Evolutionary conservation across 768 basidiomycete species (phyloP).

Genomic region (Mycena vulgaris): DNA sequence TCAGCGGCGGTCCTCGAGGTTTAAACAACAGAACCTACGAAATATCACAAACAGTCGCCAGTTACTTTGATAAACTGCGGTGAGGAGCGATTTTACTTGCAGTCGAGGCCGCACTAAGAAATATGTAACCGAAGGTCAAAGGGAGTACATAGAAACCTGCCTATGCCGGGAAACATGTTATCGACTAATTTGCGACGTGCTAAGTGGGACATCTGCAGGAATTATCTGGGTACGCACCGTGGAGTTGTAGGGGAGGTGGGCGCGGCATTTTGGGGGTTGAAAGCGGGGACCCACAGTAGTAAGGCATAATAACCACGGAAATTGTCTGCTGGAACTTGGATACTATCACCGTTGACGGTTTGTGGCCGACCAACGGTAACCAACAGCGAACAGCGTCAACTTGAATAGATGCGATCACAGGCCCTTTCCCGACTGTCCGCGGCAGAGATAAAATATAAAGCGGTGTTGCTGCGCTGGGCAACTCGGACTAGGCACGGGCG

Average conservation of each 20-base stretch:
- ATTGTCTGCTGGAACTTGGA: constrained; percentile 13
- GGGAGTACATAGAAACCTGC: background rate
- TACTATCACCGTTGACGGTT: constrained; percentile 8
- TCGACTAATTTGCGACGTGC: constrained; percentile 44
- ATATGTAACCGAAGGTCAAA: background rate
- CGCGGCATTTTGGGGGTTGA: constrained; percentile 54
- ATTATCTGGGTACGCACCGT: constrained; percentile 47
- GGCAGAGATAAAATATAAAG: background rate
- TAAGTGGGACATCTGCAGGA: background rate
- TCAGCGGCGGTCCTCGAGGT: background rate
- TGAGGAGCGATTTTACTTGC: constrained; percentile 11
- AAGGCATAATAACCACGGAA: constrained; percentile 9
- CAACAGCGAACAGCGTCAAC: constrained; percentile 3
- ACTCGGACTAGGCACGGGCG: too few species aligned
- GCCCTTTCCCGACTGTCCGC: background rate
- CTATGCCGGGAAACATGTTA: constrained; percentile 47
- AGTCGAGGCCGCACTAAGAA: constrained; percentile 1
- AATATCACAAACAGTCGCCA: constrained; percentile 22
- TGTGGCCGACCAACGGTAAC: background rate
- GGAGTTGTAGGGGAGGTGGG: constrained; percentile 60
- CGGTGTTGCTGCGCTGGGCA: background rate
- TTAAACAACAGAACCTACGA: background rate
- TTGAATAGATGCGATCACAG: background rate
- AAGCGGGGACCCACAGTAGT: constrained; percentile 55
- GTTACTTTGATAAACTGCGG: constrained; percentile 6